Base-by-base conservation (phyloP, 169 alveolate species). In the Babesia bovis region DNA sequence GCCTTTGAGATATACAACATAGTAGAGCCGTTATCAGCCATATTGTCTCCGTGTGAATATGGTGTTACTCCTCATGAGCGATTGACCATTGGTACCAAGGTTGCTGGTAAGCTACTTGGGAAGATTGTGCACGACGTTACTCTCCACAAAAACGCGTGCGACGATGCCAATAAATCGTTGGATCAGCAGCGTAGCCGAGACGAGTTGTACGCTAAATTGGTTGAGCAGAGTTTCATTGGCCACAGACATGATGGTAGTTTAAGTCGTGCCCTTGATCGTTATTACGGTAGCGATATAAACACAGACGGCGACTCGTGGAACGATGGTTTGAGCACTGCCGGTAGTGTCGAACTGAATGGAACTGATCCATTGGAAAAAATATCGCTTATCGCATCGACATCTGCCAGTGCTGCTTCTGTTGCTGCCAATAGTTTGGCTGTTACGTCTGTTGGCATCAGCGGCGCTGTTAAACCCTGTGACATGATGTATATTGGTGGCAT, bases 41-140 rank as follows among this genome's bases (percentile, higher is more conserved):
- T 82, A 40, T 56, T 89, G 38, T 89, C 94, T 9, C 94, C 91
- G 15, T 87, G 92, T 35, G 94, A 90, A 66, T 90, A 86, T 65
- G 94, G 94, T 7, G 90, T 90, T 17, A 87, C 93, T 1, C 91
- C 93, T 9, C 66, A 57, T 44, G 94, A 90, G 41, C 86, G 87
- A 25, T 78, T 90, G 0, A 67, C 82, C 41, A 89, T 92, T 6
- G 96, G 94, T 0, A 89, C 78, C 40, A 88, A 83, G 33, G 88
- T 90, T 28, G 96, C 92, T 5, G 86, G 93, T 52, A 76, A 82
- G 36, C 83, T 92, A 36, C 69, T 92, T 23, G 59, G 84, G 26
- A 92, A 92, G 55, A 66, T 92, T 28, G 57, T 90, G 21, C 90
- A 91, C 59, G 96, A 92, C 57, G 91, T 89, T 21, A 88, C 96